Evolutionary conservation across 768 basidiomycete species (phyloP).

Genomic region (Leccinum subgranulosum): DNA sequence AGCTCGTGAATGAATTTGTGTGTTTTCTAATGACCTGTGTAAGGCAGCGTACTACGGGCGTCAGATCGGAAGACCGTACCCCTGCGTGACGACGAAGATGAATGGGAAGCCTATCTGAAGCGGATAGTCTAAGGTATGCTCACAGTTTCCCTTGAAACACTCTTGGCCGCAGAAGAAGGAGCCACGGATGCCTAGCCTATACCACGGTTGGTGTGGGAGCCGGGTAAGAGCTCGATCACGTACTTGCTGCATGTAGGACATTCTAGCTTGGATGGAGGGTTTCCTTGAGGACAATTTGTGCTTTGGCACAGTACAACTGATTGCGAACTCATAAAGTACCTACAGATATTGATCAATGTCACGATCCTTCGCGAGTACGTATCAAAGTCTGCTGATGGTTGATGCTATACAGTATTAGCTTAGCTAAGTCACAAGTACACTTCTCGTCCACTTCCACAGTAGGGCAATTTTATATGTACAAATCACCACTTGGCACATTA

Average conservation of each 20-base stretch:
- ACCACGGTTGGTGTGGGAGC: constrained; percentile 11
- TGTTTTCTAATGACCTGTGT: constrained; percentile 53
- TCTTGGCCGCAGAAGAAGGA: constrained; percentile 94
- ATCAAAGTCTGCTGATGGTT: not conserved
- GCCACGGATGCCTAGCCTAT: constrained; percentile 74
- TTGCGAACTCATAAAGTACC: constrained; percentile 35
- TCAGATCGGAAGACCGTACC: constrained; percentile 15
- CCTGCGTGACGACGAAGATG: constrained; percentile 12
- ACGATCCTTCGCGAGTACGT: not conserved
- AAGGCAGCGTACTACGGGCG: not conserved
- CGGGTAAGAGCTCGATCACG: constrained; percentile 20
- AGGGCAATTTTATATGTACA: not conserved
- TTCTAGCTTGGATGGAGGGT: constrained; percentile 82
- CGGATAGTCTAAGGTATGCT: constrained; percentile 34
- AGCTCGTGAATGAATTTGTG: constrained; percentile 78
- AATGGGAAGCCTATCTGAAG: not conserved
- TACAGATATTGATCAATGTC: not conserved
- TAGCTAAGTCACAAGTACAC: not conserved
- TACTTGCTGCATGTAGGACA: constrained; percentile 95
- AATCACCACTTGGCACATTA: not conserved
- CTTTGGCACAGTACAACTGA: constrained; percentile 60
- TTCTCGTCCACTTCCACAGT: not conserved
- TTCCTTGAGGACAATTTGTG: constrained; percentile 68
- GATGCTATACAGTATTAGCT: not conserved
- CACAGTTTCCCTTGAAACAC: constrained; percentile 94